Evolutionary conservation across 2,329 filamentous ascomycete genomes (phyloP).

Genomic region (Spiromastix sp.): DNA sequence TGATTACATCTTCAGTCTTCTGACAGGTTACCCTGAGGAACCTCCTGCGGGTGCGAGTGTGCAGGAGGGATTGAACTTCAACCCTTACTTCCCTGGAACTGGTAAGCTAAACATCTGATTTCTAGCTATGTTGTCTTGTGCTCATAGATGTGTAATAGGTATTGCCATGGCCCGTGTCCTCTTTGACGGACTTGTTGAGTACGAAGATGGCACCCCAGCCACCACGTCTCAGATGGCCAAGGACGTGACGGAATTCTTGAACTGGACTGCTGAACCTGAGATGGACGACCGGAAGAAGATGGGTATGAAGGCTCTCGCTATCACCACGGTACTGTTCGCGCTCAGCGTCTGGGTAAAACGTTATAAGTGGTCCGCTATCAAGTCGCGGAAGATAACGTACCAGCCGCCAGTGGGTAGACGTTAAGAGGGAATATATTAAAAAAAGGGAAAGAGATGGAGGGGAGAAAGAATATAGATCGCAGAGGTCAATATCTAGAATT

Average conservation of each 20-base stretch:
- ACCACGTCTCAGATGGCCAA: slow-evolving; percentile 99
- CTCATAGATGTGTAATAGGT: slow-evolving; percentile 23
- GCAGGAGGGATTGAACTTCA: slow-evolving; percentile 92
- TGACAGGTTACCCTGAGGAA: slow-evolving; percentile 97
- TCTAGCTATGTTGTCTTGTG: background rate
- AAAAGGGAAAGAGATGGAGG: background rate
- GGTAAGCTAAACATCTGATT: slow-evolving; percentile 38
- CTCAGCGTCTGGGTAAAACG: slow-evolving; percentile 96
- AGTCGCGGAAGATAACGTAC: slow-evolving; percentile 89
- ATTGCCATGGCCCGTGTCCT: slow-evolving; percentile 99
- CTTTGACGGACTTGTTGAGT: slow-evolving; percentile 94
- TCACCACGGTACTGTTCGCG: slow-evolving; percentile 68
- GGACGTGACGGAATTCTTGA: slow-evolving; percentile 96
- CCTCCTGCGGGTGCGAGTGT: slow-evolving; percentile 80
- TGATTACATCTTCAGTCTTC: slow-evolving; percentile 94
- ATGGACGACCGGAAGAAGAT: slow-evolving; percentile 99
- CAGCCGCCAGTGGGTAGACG: slow-evolving; percentile 52
- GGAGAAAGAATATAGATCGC: background rate
- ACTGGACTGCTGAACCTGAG: slow-evolving; percentile 98
- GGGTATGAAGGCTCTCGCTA: slow-evolving; percentile 90
- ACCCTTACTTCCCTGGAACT: slow-evolving; percentile 98
- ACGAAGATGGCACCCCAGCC: slow-evolving; percentile 90
- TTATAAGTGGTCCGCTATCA: slow-evolving; percentile 97
- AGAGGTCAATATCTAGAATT: background rate
- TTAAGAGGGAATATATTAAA: slow-evolving; percentile 13